Base-by-base conservation (phyloP, 768 basidiomycete species). In the Antrodiella citrinella region DNA sequence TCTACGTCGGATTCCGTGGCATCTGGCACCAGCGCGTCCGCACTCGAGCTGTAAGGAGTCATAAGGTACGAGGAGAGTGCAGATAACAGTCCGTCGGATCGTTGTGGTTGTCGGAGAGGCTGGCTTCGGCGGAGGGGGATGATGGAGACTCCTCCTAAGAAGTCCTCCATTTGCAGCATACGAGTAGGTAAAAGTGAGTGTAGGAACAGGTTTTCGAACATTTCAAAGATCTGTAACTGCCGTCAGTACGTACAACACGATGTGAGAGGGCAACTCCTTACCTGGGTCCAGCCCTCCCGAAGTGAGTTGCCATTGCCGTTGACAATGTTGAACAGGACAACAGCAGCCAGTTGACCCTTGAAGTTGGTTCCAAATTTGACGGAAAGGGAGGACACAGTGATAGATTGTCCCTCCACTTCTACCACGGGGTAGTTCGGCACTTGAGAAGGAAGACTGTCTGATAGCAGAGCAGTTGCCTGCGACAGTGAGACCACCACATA, bases 151-250 rank as follows among this genome's bases (percentile, higher is more conserved):
- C 93, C 94, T n/a, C 92, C 92, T 7, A 97, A 77, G 71, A 99
- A 98, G 62, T 98, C 96, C 63, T 96, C 95, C 89, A 96, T 94
- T 64, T 95, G 91, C 10, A 96, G 70, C 86, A 99, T 89, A 45
- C 86, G 76, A 9, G 75, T 81, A 0, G 96, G 96, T 15, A 99
- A 72, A 21, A 98, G 73, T 15, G 94, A 94, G 63, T 98, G 89
- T 43, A 97, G 67, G 69, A 98, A 99, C 20, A 99, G 72, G 26
- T 93, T 96, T 61, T 94, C 87, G 69, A 95, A 94, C 84, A 98
- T 97, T 66, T 98, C 95, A 59, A 99, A 97, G 49, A 99, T 91
- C 88, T 96, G 62, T 18, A 30, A 15, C 30, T n/a, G n/a, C n/a
- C n/a, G n/a, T n/a, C n/a, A n/a, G n/a, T n/a, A n/a, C n/a, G n/a